These are phyloP conservation scores for Diospyros kaki DNA, from an alignment of 148 eudicot species.

Conservation along the genomic window DNA sequence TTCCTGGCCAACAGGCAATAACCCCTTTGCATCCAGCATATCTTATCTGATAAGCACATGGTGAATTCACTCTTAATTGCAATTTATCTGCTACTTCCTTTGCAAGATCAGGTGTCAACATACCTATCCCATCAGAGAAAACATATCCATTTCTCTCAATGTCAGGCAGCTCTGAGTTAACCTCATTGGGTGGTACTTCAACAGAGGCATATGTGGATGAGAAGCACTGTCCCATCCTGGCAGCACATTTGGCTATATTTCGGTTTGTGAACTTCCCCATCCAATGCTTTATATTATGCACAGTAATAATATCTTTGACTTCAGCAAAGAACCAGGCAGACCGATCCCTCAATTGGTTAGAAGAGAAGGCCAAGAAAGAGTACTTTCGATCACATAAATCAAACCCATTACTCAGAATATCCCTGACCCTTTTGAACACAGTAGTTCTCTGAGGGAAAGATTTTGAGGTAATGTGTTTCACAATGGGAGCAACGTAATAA, in stretches of 20 bases:
- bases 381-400: slow-evolving; percentile 69
- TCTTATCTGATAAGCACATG: slow-evolving; percentile 91
- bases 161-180: slow-evolving; percentile 47
- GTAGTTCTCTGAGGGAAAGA: slow-evolving; percentile 46
- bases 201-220: slow-evolving; percentile 95
- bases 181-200: slow-evolving; percentile 49
- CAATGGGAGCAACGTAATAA: slow-evolving; percentile 58
- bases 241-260: slow-evolving; percentile 87
- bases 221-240: slow-evolving; percentile 93
- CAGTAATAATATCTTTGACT: slow-evolving; percentile 32
- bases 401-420: slow-evolving; percentile 52
- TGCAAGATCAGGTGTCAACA: slow-evolving; percentile 72
- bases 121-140: slow-evolving; percentile 93
- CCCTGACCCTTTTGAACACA: slow-evolving; percentile 52
- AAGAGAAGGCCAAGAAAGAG: slow-evolving; percentile 79
- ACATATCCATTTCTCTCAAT: slow-evolving; percentile 57
- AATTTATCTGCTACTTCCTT: slow-evolving; percentile 67
- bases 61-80: slow-evolving; percentile 50
- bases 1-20: slow-evolving; percentile 77
- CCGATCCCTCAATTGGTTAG: slow-evolving; percentile 85
- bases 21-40: slow-evolving; percentile 94
- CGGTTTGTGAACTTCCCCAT: slow-evolving; percentile 66
- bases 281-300: slow-evolving; percentile 42
- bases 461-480: slow-evolving; percentile 45
- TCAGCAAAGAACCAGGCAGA: slow-evolving; percentile 98